Evolutionary conservation across 2,329 filamentous ascomycete genomes (phyloP).

Genomic region (Alternaria arbusti): DNA sequence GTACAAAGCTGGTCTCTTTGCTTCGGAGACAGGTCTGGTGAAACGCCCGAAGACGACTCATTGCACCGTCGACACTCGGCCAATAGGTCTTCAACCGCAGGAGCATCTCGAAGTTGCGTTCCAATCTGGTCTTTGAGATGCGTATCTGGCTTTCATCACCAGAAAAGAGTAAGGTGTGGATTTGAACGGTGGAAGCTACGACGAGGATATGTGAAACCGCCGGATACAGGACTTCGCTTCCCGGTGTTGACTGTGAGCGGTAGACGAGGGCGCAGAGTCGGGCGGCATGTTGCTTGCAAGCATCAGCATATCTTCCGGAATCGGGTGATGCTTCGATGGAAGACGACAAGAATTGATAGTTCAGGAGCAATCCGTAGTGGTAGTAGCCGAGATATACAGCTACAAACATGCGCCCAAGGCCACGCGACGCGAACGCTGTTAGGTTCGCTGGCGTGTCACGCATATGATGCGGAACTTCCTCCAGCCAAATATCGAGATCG

Average conservation of each 20-base stretch:
- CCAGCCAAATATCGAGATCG: slow-evolving; percentile 27
- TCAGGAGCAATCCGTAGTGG: slow-evolving; percentile 30
- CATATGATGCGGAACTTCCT: slow-evolving; percentile 30
- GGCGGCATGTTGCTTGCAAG: slow-evolving; percentile 31
- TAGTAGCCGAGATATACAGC: slow-evolving; percentile 34
- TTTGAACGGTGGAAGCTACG: slow-evolving; percentile 32
- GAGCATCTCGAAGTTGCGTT: slow-evolving; percentile 33
- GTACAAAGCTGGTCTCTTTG: slow-evolving; percentile 34
- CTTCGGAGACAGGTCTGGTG: slow-evolving; percentile 34
- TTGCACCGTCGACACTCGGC: slow-evolving; percentile 32
- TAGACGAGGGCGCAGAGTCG: slow-evolving; percentile 32
- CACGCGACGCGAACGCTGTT: slow-evolving; percentile 26
- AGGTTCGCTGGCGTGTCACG: slow-evolving; percentile 32
- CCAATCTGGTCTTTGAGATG: slow-evolving; percentile 27
- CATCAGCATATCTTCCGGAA: slow-evolving; percentile 25
- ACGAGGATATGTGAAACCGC: slow-evolving; percentile 32
- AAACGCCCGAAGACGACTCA: slow-evolving; percentile 33
- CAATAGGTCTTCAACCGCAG: slow-evolving; percentile 28
- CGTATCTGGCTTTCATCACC: slow-evolving; percentile 27
- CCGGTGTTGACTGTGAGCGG: slow-evolving; percentile 24
- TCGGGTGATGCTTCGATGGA: slow-evolving; percentile 15
- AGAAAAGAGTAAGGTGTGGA: slow-evolving; percentile 32
- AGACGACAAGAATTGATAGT: slow-evolving; percentile 32
- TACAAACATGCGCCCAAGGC: slow-evolving; percentile 30
- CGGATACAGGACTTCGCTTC: slow-evolving; percentile 30